Conservation (phyloP, 2,329 filamentous ascomycete genomes). For the Calonectria pseudoturangicola region DNA sequence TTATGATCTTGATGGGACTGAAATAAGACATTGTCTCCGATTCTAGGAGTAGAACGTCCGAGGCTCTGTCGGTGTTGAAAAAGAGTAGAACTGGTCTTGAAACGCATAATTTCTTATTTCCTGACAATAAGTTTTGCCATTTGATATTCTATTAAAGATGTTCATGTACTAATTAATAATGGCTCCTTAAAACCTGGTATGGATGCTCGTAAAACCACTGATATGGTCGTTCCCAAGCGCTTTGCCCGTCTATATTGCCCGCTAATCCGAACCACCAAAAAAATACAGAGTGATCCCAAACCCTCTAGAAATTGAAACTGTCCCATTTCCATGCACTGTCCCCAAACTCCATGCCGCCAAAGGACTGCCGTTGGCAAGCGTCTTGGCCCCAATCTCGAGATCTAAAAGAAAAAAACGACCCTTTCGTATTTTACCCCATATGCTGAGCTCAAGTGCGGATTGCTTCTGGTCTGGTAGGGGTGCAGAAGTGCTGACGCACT, state of each 20-base stretch:
- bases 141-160: not conserved
- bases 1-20: not conserved
- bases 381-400: conserved; percentile 8
- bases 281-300: not conserved
- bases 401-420: not conserved
- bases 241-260: not conserved
- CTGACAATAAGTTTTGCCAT: not conserved
- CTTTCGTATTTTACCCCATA: not conserved
- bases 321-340: not conserved
- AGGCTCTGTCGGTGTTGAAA: not conserved
- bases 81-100: not conserved
- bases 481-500: conserved; percentile 32
- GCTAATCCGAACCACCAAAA: not conserved
- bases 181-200: not conserved
- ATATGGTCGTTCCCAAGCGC: conserved; percentile 18
- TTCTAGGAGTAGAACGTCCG: not conserved
- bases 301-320: not conserved
- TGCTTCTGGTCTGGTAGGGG: conserved; percentile 8
- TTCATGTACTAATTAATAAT: conserved; percentile 3
- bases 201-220: not conserved
- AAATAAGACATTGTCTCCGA: too few species aligned
- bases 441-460: conserved; percentile 4
- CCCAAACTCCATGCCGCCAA: conserved; percentile 7
- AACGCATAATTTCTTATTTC: not conserved
- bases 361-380: not conserved